These are phyloP conservation scores for Solanum neorickii DNA, from an alignment of 257 asterid genomes.

Conservation along the genomic window DNA sequence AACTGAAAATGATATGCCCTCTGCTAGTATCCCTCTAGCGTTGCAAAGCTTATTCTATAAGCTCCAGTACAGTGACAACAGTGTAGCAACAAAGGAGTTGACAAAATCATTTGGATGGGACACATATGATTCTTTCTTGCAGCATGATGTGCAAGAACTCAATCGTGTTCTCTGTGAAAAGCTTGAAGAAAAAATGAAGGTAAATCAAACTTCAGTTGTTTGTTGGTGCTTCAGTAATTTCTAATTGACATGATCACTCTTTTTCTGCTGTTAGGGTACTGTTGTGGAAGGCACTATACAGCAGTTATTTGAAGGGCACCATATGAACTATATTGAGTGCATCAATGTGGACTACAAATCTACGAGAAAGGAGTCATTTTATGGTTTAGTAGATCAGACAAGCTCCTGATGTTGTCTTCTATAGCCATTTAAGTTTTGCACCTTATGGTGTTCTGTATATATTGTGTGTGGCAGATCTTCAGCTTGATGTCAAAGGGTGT, in stretches of 20 bases:
- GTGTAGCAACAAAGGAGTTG: slow-evolving; percentile 92
- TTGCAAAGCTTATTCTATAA: slow-evolving; percentile 92
- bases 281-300: slow-evolving; percentile 99
- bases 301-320: slow-evolving; percentile 93
- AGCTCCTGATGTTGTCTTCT: slow-evolving; percentile 1
- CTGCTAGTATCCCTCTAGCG: slow-evolving; percentile 96
- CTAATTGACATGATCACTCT: slow-evolving; percentile 5
- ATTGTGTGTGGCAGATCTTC: slow-evolving; percentile 61
- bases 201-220: slow-evolving; percentile 2
- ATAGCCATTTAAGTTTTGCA: slow-evolving; percentile 10
- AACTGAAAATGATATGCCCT: slow-evolving; percentile 93
- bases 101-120: slow-evolving; percentile 99
- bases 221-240: background rate
- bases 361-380: slow-evolving; percentile 90
- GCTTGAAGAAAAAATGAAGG: slow-evolving; percentile 99
- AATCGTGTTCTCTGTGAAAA: slow-evolving; percentile 86
- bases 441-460: slow-evolving; percentile 1
- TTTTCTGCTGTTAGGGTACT: slow-evolving; percentile 52
- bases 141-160: slow-evolving; percentile 99
- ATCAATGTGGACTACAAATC: slow-evolving; percentile 92
- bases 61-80: slow-evolving; percentile 84
- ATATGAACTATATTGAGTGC: slow-evolving; percentile 91
- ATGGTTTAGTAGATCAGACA: slow-evolving; percentile 35
- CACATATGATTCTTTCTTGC: slow-evolving; percentile 93
- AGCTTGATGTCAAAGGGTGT: slow-evolving; percentile 96